These are phyloP conservation scores for Ligustrum vulgare DNA, from an alignment of 257 asterid species.

Conservation along the genomic window DNA sequence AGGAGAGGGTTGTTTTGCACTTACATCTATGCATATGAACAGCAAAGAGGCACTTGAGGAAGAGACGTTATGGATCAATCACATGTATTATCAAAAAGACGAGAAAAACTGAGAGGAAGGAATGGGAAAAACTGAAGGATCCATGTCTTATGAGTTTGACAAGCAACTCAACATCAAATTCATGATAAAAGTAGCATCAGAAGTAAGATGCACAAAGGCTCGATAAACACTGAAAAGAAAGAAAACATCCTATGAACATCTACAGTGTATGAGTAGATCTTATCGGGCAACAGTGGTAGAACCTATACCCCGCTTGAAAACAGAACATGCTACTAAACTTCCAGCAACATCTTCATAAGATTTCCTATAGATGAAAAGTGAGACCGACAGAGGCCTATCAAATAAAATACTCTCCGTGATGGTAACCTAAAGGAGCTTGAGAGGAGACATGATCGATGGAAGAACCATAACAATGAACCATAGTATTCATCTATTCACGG, in stretches of 20 bases:
- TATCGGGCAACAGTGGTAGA: constrained; percentile 18
- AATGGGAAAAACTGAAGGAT: not conserved
- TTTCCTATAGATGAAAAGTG: constrained; percentile 26
- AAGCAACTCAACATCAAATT: constrained; percentile 3
- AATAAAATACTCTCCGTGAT: constrained; percentile 14
- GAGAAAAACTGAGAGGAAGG: not conserved
- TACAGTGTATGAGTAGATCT: constrained; percentile 24
- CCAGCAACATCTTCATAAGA: constrained; percentile 12
- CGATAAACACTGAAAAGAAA: constrained; percentile 22
- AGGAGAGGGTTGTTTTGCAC: not conserved
- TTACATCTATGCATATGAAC: not conserved
- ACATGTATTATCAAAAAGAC: not conserved
- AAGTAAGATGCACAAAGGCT: not conserved
- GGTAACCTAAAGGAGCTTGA: constrained; percentile 32
- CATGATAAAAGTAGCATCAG: not conserved
- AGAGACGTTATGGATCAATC: not conserved
- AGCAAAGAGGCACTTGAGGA: not conserved
- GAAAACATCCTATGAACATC: constrained; percentile 35
- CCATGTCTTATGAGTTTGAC: not conserved
- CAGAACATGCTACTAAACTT: constrained; percentile 20
- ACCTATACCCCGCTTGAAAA: constrained; percentile 28
- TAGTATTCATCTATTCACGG: constrained; percentile 28
- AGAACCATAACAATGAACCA: constrained; percentile 24
- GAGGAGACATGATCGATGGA: constrained; percentile 33
- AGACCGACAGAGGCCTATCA: constrained; percentile 25